Conservation (phyloP, 1,284 basidiomycete species). For the Caloboletus firmus region DNA sequence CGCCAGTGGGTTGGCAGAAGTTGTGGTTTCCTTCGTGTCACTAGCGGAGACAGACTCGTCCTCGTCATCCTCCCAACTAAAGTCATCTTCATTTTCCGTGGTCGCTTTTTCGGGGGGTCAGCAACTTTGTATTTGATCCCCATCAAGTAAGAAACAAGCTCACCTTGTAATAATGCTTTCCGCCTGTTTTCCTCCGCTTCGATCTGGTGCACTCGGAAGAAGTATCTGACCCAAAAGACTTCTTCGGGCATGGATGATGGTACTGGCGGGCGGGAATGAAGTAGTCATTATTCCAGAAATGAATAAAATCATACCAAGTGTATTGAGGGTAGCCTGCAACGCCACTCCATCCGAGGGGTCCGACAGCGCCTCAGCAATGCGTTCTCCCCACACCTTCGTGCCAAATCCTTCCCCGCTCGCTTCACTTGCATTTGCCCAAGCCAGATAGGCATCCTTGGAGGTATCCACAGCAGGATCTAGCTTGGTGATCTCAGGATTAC, state of each 20-base stretch:
- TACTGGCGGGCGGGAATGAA: conserved; percentile 46
- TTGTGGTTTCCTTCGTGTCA: conserved; percentile 9
- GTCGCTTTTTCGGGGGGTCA: conserved; percentile 41
- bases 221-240: conserved; percentile 88
- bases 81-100: conserved; percentile 68
- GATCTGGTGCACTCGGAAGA: conserved; percentile 88
- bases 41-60: conserved; percentile 44
- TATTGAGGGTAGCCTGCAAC: conserved; percentile 58
- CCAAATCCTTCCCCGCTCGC: conserved; percentile 56
- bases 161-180: conserved; percentile 78
- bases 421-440: conserved; percentile 57
- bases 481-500: conserved; percentile 74
- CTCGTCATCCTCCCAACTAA: conserved; percentile 81
- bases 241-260: conserved; percentile 67
- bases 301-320: conserved; percentile 52
- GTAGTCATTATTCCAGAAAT: conserved; percentile 1
- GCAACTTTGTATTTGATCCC: conserved; percentile 1
- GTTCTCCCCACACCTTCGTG: conserved; percentile 55
- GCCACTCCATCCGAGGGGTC: conserved; percentile 55
- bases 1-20: conserved; percentile 10
- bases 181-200: conserved; percentile 80
- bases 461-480: conserved; percentile 73
- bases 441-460: conserved; percentile 54
- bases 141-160: conserved; percentile 12
- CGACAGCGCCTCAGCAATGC: conserved; percentile 50